Evolutionary conservation across 1,284 basidiomycete genomes (phyloP).

Genomic region (Prillingera fragicola): DNA sequence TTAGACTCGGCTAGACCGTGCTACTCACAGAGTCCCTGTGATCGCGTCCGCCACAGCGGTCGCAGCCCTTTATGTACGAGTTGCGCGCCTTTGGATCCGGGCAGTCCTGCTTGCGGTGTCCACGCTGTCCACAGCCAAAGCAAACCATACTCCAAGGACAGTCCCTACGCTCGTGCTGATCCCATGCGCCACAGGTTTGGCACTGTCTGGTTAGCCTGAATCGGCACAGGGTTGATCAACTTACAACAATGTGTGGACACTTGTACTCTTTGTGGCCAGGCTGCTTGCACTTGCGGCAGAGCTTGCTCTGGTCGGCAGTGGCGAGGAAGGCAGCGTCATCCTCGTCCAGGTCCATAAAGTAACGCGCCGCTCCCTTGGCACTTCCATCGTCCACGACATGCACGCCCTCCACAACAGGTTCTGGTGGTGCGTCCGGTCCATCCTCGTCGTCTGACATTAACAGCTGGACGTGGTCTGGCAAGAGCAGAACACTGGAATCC

Average conservation of each 20-base stretch:
- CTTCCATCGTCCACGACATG: constrained; percentile 35
- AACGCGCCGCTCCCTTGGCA: constrained; percentile 34
- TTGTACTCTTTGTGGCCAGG: constrained; percentile 35
- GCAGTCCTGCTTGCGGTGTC: constrained; percentile 77
- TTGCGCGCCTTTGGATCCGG: constrained; percentile 56
- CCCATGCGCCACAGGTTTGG: constrained; percentile 74
- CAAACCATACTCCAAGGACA: constrained; percentile 82
- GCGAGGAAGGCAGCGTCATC: constrained; percentile 39
- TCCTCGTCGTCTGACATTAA: constrained; percentile 5
- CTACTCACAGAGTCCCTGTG: constrained; percentile 65
- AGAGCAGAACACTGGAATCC: constrained; percentile 20
- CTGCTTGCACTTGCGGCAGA: constrained; percentile 41
- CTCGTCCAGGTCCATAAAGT: constrained; percentile 29
- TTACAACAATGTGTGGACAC: constrained; percentile 38
- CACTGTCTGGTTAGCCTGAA: constrained; percentile 55
- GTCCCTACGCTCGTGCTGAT: constrained; percentile 73
- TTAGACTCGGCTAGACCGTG: background rate
- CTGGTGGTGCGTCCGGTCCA: constrained; percentile 1
- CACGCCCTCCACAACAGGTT: constrained; percentile 27
- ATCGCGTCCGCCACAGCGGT: constrained; percentile 63
- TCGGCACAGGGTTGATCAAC: constrained; percentile 1
- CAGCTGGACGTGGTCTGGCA: constrained; percentile 32
- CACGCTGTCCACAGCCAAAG: constrained; percentile 78
- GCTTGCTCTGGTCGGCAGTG: constrained; percentile 34
- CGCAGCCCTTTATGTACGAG: constrained; percentile 54